Evolutionary conservation across 176 grass and related monocot species (phyloP), one percentile per base, ranked within the genome.

Genomic region (Oryza officinalis): DNA sequence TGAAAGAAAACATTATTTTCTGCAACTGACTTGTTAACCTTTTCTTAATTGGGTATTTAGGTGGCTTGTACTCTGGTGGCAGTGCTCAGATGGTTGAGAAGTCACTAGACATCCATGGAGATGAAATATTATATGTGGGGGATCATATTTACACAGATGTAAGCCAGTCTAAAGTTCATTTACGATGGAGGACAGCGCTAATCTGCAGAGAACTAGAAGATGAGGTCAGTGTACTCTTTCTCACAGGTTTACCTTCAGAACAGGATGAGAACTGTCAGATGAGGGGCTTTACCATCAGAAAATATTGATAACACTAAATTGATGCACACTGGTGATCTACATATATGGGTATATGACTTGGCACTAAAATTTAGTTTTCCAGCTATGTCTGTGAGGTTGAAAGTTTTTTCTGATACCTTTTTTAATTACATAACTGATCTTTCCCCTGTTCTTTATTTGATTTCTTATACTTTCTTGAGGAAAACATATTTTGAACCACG

Each of bases 151-250:
- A 85, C 80, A 98, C 95, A 69, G 92, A 98, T 80, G 92, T 98
- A 76, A 98, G 95, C 89, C 95, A 98, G 82, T 94, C 95, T 76
- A 98, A 98, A 86, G 92, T 98, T 90, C 92, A 98, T 92, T 88
- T 95, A 84, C 89, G 95, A 86, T 98, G 95, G 95, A 90, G 95
- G 45, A 94, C 95, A 81, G 92, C 95, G 80, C 84, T 98, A 73
- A 91, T 98, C 52, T 98, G 92, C 65, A 80, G 95, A 80, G 92
- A 98, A 93, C 85, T 98, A 76, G 95, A 98, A 90, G 88, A 98
- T 61, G 95, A 98, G 92, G 95, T 98, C 54, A 83, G 75, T 45
- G 52, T 76, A 57, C 30, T 20, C 78, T 27, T 77, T 71, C 25
- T 35, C 54, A 33, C 0, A 3, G n/a, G 9, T 61, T 61, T 61